Percentiles rank a stretch among this genome's conserved stretches.
Evolutionary conservation across 768 basidiomycete species (phyloP).

Genomic region (Lactarius quietus): DNA sequence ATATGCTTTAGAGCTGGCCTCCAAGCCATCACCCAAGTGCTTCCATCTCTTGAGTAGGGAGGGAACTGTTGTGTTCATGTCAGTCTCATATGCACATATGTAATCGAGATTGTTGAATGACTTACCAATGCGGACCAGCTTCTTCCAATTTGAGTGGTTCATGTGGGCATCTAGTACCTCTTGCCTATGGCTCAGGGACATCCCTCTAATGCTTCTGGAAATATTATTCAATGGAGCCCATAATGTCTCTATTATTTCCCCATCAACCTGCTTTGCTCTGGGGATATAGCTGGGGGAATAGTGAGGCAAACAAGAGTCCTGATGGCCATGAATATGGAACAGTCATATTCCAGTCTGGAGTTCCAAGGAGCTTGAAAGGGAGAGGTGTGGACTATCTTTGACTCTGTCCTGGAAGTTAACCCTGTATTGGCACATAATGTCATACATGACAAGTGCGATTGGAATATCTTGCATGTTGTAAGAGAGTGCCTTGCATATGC

Average conservation of each 20-base stretch:
- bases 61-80: no score
- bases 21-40: no score
- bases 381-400: neutral
- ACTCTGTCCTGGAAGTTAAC: neutral
- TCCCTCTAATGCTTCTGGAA: conserved; percentile 27
- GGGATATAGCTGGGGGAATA: conserved; percentile 32
- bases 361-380: neutral
- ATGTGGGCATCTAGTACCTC: conserved; percentile 32
- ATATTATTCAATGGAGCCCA: conserved; percentile 35
- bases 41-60: no score
- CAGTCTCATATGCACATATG: no score
- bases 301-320: neutral
- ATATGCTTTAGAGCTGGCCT: no score
- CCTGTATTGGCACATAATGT: neutral
- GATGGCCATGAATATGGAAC: conserved; percentile 33
- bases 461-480: neutral
- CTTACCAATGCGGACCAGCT: no score
- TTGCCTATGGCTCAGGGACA: conserved; percentile 21
- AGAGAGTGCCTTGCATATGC: neutral
- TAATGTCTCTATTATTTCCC: conserved; percentile 36
- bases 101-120: no score
- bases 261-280: conserved; percentile 33
- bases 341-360: conserved; percentile 26
- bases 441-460: neutral
- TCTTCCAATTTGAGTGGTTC: no score